These are phyloP conservation scores for Caulochytrium protostelioides DNA, from an alignment of 371 early-diverging fungal species.

Conservation along the genomic window DNA sequence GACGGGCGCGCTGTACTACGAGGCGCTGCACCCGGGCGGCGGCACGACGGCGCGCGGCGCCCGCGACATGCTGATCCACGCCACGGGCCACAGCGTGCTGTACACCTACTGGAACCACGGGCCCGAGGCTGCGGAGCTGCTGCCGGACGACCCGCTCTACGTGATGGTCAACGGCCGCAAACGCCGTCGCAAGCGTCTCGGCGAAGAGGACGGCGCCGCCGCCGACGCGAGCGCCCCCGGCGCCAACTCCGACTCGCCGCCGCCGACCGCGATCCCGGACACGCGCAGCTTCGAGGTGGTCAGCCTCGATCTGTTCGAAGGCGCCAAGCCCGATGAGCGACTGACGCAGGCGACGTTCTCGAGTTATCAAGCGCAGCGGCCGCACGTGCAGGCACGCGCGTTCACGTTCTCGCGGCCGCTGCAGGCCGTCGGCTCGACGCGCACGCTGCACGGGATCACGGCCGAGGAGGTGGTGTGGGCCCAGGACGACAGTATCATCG, in stretches of 20 bases:
- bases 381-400: conserved; percentile 46
- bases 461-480: no score
- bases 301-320: conserved; percentile 69
- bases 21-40: conserved; percentile 39
- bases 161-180: conserved; percentile 41
- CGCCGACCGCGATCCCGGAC: conserved; percentile 8
- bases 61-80: conserved; percentile 5
- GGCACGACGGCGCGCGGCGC: conserved; percentile 10
- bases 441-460: no score
- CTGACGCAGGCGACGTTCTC: conserved; percentile 43
- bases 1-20: conserved; percentile 56
- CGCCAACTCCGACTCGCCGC: no score
- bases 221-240: no score
- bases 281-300: conserved; percentile 26
- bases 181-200: no score
- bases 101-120: conserved; percentile 70
- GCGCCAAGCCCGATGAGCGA: conserved; percentile 44
- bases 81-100: conserved; percentile 39
- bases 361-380: conserved; percentile 42
- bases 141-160: conserved; percentile 13
- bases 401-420: conserved; percentile 44
- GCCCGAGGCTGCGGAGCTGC: conserved; percentile 28
- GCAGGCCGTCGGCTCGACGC: no score
- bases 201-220: no score
- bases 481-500: no score